Base-by-base conservation (phyloP, 2,329 filamentous ascomycete genomes). In the Magnaporthales sp. region DNA sequence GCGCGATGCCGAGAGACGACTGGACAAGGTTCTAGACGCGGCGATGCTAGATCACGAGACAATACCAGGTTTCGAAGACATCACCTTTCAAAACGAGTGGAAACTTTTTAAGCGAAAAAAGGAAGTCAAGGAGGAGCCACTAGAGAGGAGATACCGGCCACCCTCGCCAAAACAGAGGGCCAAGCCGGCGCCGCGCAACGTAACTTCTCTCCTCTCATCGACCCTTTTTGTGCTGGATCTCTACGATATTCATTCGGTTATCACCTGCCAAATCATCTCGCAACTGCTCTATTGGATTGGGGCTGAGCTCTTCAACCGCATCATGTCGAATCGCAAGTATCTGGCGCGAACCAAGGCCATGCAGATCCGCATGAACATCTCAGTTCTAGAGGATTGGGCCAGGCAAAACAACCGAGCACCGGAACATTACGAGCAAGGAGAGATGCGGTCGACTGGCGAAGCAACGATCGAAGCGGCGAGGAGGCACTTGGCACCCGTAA, bases 361-460 rank as follows among this genome's bases (percentile, higher is more conserved):
- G 95, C 95, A 99, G 76, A 98, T 99, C 72, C 91, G 95, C 71
- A 98, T 99, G 93, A 99, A 99, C 75, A 88, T 99, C 7, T 98
- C 95, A 0, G 90, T 89, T 8, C 81, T 99, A 24, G 95, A 99
- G 77, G 95, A 99, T 74, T 99, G 95, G 95, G 94, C 95, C 1
- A 86, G 94, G 31, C 85, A 87, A 19, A 99, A 99, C 78, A 98
- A 97, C 75, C 87, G 95, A 30, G 90, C 96, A 71, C 93, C 95
- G 1, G 95, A 98, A 74, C 94, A 98, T 77, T 98, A 92, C 75
- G 94, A 99, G 76, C 90, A 93, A 71, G 94, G 94, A 22, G 93
- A 94, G 66, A 93, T 92, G 77, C 90, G 85, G 22, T 88, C 91
- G 7, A 91, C 89, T 0, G 94, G 94, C 3, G 95, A 98, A 75